Evolutionary conservation across 352 stramenopile genomes (phyloP), one percentile per base, ranked within the genome.

Genomic region (Globisporangium recalcitrans): DNA sequence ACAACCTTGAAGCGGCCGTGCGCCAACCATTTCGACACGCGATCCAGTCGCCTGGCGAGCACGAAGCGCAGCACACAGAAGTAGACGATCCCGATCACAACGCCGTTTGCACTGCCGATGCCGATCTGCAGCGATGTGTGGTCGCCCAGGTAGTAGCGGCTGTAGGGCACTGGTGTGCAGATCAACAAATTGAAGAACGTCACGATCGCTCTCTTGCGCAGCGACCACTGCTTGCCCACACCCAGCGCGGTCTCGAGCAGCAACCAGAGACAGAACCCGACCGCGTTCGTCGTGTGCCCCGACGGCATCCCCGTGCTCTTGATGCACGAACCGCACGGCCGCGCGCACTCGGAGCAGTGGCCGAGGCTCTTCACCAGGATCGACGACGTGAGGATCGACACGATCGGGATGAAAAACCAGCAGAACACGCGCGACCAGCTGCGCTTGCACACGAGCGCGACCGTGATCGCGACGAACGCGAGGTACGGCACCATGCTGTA

Each of bases 401-500:
- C 51, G 55, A 81, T 78, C 36, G 73, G 71, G 56, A 83, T 80
- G 66, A 85, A 79, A 31, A 74, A 49, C 60, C 84, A 73, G 27
- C 68, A 66, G 65, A 84, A 74, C 10, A 87, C 51, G 29, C 67
- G 65, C 62, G 66, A 70, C 77, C 75, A 87, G 52, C 64, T 83
- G 44, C 73, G 73, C 24, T 58, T 62, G 55, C 72, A 54, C 16
- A 82, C 69, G 27, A 87, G 69, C 60, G 64, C 65, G 34, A 83
- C 32, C 16, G 59, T 57, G 27, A 83, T 63, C 9, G 64, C 57
- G 27, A 83, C 64, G 10, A 64, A 71, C 55, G 78, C 71, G 49
- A 85, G 59, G 56, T 80, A 87, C 55, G 77, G 77, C 46, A 87
- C 77, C 62, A 80, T 81, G 29, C 77, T 66, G 56, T 87, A 87